Evolutionary conservation across 1,139 yeast species (phyloP).

Genomic region (Kodamaea derodonti): DNA sequence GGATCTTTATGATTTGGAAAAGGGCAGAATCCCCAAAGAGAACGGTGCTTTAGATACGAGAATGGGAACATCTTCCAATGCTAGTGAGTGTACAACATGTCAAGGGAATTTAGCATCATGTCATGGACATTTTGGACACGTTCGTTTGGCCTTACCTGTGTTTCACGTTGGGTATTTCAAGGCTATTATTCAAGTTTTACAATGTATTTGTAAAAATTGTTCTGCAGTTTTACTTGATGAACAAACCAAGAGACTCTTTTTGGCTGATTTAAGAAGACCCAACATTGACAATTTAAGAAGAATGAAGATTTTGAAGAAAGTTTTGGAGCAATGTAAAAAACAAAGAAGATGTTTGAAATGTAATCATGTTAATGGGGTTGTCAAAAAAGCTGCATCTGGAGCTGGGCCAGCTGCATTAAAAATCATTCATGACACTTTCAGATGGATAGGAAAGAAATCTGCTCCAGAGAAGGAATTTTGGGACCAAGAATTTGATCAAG

Average conservation of each 20-base stretch:
- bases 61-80: slow-evolving; percentile 92
- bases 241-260: slow-evolving; percentile 60
- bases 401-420: slow-evolving; percentile 91
- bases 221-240: slow-evolving; percentile 76
- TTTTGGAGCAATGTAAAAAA: slow-evolving; percentile 90
- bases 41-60: slow-evolving; percentile 87
- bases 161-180: slow-evolving; percentile 98
- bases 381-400: slow-evolving; percentile 92
- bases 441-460: slow-evolving; percentile 91
- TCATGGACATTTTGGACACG: slow-evolving; percentile 98
- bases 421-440: slow-evolving; percentile 90
- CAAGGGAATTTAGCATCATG: slow-evolving; percentile 90
- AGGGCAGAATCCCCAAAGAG: slow-evolving; percentile 75
- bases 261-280: slow-evolving; percentile 78
- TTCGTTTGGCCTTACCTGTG: slow-evolving; percentile 88
- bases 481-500: slow-evolving; percentile 80
- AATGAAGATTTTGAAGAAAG: slow-evolving; percentile 79
- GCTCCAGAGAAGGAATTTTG: slow-evolving; percentile 82
- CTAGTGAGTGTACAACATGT: slow-evolving; percentile 84
- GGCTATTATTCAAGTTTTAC: slow-evolving; percentile 82
- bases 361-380: slow-evolving; percentile 91
- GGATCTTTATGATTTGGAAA: slow-evolving; percentile 86
- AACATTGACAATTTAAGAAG: slow-evolving; percentile 87
- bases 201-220: slow-evolving; percentile 89
- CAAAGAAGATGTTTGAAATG: slow-evolving; percentile 88